Percentiles rank a stretch among this genome's conserved stretches.
These are phyloP conservation scores for Fragaria iinumae DNA, from an alignment of 306 rosid genomes.

Conservation along the genomic window DNA sequence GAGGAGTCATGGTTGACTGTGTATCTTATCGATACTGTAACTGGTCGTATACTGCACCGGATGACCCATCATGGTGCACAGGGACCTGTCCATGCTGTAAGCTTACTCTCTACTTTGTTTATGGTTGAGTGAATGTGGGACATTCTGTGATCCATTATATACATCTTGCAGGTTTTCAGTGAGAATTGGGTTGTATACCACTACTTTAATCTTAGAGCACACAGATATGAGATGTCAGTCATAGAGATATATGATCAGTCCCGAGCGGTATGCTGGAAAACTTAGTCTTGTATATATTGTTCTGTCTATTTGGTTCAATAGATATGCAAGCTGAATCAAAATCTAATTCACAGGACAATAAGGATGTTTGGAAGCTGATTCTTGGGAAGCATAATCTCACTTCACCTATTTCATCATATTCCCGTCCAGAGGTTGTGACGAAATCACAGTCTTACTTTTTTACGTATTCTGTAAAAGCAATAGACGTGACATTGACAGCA, in stretches of 20 bases:
- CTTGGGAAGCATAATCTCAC: slow-evolving; percentile 98
- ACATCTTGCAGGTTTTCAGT: slow-evolving; percentile 72
- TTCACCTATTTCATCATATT: slow-evolving; percentile 77
- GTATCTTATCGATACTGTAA: slow-evolving; percentile 80
- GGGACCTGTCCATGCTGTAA: slow-evolving; percentile 96
- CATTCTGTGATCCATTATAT: slow-evolving; percentile 26
- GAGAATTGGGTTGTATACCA: slow-evolving; percentile 99
- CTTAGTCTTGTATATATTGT: slow-evolving; percentile 19
- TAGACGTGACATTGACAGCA: slow-evolving; percentile 84
- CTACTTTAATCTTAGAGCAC: slow-evolving; percentile 97
- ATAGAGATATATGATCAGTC: slow-evolving; percentile 96
- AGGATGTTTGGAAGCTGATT: slow-evolving; percentile 88
- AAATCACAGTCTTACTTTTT: slow-evolving; percentile 88
- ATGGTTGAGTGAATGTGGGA: slow-evolving; percentile 17
- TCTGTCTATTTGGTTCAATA: slow-evolving; percentile 18
- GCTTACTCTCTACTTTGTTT: slow-evolving; percentile 33
- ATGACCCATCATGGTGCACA: slow-evolving; percentile 91
- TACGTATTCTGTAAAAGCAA: slow-evolving; percentile 84
- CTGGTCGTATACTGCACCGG: slow-evolving; percentile 89
- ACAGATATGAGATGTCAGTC: slow-evolving; percentile 95
- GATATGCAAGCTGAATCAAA: slow-evolving; percentile 17
- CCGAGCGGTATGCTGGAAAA: slow-evolving; percentile 70
- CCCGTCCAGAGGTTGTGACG: slow-evolving; percentile 75
- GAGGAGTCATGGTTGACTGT: slow-evolving; percentile 89
- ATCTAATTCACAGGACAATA: slow-evolving; percentile 65